A percentile compares a stretch with the other conserved stretches of the same genome.
phyloP scores from a whole-genome alignment of 805 yeast genomes.

The Kuraishia piskuri region DNA sequence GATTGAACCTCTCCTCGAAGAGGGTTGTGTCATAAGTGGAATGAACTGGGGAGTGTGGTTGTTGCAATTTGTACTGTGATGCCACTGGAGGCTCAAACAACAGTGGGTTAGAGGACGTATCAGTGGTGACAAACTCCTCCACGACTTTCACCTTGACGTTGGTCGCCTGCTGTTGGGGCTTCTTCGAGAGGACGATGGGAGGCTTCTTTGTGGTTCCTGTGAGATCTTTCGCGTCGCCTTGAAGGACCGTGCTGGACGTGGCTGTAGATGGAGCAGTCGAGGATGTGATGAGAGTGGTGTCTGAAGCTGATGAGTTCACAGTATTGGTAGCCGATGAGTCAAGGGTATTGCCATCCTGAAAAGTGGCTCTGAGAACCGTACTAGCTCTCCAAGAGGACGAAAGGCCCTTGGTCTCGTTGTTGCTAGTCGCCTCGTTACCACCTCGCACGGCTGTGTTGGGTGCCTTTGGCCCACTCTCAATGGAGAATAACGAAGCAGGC shows the following conservation, averaged over 20 bases:
- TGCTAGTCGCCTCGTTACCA: too few species aligned
- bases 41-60: not conserved
- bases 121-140: conserved; percentile 3
- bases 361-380: too few species aligned
- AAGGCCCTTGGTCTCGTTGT: not conserved
- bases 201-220: not conserved
- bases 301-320: not conserved
- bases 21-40: not conserved
- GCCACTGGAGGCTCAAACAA: not conserved
- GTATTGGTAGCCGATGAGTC: not conserved
- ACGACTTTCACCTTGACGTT: conserved; percentile 1
- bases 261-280: not conserved
- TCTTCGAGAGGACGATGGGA: not conserved
- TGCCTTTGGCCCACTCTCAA: not conserved
- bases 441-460: too few species aligned
- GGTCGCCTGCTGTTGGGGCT: not conserved
- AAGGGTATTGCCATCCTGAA: not conserved
- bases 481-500: not conserved
- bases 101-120: not conserved
- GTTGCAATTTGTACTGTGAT: not conserved
- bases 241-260: not conserved
- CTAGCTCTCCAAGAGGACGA: not conserved
- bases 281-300: not conserved
- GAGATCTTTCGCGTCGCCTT: not conserved
- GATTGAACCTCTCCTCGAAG: not conserved